Evolutionary conservation across 1,139 yeast genomes (phyloP).

Genomic region (Taphrina betulina): DNA sequence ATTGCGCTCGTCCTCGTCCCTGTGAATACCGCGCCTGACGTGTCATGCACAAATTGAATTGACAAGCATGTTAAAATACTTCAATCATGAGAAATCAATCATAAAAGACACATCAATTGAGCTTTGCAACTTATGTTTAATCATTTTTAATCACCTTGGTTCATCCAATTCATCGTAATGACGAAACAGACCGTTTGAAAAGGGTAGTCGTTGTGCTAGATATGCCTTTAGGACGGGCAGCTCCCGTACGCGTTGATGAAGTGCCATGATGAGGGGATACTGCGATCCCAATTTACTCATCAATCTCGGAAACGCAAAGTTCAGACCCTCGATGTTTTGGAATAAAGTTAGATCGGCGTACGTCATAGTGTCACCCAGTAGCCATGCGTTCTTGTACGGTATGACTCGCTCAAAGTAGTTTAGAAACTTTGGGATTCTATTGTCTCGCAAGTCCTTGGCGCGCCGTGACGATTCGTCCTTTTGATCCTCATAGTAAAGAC

Average conservation of each 20-base stretch:
- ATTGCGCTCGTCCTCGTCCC: too few relatives aligned
- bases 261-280: constrained; percentile 4
- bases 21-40: too few relatives aligned
- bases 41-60: too few relatives aligned
- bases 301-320: constrained; percentile 17
- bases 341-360: constrained; percentile 25
- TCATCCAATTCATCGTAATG: constrained; percentile 29
- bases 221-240: constrained; percentile 8
- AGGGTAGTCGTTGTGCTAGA: constrained; percentile 8
- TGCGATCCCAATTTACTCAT: background rate
- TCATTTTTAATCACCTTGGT: too few relatives aligned
- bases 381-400: background rate
- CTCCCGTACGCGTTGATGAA: constrained; percentile 5
- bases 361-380: constrained; percentile 8
- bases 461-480: constrained; percentile 11
- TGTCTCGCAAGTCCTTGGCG: constrained; percentile 13
- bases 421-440: constrained; percentile 20
- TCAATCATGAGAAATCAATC: too few relatives aligned
- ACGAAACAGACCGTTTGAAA: constrained; percentile 25
- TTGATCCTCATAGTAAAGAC: constrained; percentile 24
- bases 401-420: constrained; percentile 24
- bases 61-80: too few relatives aligned
- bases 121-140: too few relatives aligned
- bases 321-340: constrained; percentile 21
- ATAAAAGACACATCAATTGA: too few relatives aligned